Conservation (phyloP, 2,329 filamentous ascomycete genomes). For the Zalaria obscura region DNA sequence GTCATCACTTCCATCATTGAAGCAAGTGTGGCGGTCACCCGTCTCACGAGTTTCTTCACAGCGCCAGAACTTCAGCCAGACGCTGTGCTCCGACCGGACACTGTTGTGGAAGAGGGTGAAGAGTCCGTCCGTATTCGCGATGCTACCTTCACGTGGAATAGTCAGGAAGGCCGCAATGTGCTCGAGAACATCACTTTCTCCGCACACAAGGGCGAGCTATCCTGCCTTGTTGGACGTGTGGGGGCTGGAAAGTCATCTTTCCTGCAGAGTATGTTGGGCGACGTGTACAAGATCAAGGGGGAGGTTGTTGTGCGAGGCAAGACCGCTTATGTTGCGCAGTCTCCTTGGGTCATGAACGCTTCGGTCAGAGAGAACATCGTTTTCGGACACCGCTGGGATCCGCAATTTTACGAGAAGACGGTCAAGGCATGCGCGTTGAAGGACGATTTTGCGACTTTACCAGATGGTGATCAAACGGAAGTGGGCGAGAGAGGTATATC, state of each 20-base stretch:
- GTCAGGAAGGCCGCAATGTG: constrained; percentile 52
- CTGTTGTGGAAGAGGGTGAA: constrained; percentile 65
- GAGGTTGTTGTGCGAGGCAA: constrained; percentile 69
- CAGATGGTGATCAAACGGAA: constrained; percentile 91
- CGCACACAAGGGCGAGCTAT: constrained; percentile 83
- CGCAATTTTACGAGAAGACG: constrained; percentile 85
- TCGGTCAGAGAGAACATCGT: constrained; percentile 95
- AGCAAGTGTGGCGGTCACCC: constrained; percentile 78
- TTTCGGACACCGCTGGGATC: constrained; percentile 89
- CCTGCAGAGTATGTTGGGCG: constrained; percentile 74
- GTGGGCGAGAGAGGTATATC: constrained; percentile 96
- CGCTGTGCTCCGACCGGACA: constrained; percentile 56
- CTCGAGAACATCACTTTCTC: constrained; percentile 77
- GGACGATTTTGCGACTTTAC: constrained; percentile 83
- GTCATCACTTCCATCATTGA: constrained; percentile 95
- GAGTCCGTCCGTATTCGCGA: constrained; percentile 74
- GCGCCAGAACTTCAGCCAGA: constrained; percentile 84
- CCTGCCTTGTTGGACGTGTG: constrained; percentile 87
- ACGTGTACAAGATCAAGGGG: constrained; percentile 80
- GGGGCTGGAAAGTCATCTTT: constrained; percentile 90
- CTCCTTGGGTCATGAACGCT: constrained; percentile 94
- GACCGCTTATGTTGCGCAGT: constrained; percentile 84
- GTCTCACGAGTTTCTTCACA: constrained; percentile 69
- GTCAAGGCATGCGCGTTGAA: constrained; percentile 79
- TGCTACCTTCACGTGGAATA: constrained; percentile 90